A percentile compares a stretch with the other conserved stretches of the same genome.
Conservation (phyloP, 768 basidiomycete species). For the Tephrocybe sp. region DNA sequence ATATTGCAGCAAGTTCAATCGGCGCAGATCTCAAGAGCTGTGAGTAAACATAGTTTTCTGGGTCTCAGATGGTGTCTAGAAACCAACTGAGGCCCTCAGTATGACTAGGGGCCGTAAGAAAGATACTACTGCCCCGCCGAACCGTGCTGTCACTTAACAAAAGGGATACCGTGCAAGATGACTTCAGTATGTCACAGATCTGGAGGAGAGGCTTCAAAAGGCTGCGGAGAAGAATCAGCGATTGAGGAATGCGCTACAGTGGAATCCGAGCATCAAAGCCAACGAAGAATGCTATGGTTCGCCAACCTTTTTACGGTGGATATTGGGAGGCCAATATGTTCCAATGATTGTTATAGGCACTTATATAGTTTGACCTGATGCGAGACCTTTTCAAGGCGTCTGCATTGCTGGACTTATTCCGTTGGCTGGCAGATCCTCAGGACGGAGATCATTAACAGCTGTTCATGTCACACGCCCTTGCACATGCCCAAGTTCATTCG, state of each 20-base stretch:
- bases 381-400: background rate
- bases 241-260: slow-evolving; percentile 46
- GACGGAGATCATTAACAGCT: background rate
- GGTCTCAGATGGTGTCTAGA: too few relatives aligned
- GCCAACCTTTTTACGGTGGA: too few relatives aligned
- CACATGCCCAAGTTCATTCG: too few relatives aligned
- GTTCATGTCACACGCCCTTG: background rate
- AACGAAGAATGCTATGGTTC: background rate
- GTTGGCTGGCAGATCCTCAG: background rate
- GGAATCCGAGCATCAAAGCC: slow-evolving; percentile 29
- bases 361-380: background rate
- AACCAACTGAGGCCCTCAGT: too few relatives aligned
- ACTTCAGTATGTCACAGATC: slow-evolving; percentile 50
- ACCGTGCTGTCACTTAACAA: slow-evolving; percentile 57
- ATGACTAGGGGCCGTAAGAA: slow-evolving; percentile 70
- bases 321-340: background rate
- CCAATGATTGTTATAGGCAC: background rate
- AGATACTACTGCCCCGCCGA: slow-evolving; percentile 58
- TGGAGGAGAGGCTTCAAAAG: slow-evolving; percentile 50
- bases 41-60: too few relatives aligned
- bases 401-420: background rate
- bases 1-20: too few relatives aligned
- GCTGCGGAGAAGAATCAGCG: slow-evolving; percentile 54
- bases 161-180: slow-evolving; percentile 64
- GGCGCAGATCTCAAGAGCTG: too few relatives aligned